These are phyloP conservation scores for Chrysosporium queenslandicum DNA, from an alignment of 2,329 filamentous ascomycete species.

Conservation along the genomic window DNA sequence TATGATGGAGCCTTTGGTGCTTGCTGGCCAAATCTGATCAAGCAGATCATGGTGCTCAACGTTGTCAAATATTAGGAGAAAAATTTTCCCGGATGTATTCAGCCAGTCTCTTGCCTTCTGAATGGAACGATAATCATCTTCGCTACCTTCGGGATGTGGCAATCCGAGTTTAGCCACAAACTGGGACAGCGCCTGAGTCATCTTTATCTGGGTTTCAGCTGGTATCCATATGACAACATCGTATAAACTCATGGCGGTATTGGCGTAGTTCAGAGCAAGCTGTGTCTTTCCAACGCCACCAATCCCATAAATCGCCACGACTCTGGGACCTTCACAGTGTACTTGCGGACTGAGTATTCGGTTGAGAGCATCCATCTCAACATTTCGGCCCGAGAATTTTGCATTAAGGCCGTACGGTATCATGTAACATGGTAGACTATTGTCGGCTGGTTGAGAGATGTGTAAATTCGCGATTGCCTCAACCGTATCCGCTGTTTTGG, in stretches of 20 bases:
- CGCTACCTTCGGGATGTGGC: neutral
- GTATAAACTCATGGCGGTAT: slow-evolving; percentile 10
- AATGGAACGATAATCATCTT: slow-evolving; percentile 4
- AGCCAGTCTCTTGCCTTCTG: slow-evolving; percentile 9
- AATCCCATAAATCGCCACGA: slow-evolving; percentile 15
- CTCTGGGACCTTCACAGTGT: neutral
- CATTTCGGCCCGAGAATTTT: slow-evolving; percentile 5
- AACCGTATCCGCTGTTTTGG: neutral
- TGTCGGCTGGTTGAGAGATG: neutral
- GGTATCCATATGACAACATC: slow-evolving; percentile 12
- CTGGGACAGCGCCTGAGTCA: neutral
- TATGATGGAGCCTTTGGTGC: slow-evolving; percentile 8
- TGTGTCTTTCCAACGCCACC: slow-evolving; percentile 20
- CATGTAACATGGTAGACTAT: slow-evolving; percentile 10
- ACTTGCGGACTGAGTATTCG: neutral
- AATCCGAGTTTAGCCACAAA: slow-evolving; percentile 8
- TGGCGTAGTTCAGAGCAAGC: slow-evolving; percentile 17
- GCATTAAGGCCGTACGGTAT: slow-evolving; percentile 12
- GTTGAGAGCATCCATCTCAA: neutral
- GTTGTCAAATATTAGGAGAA: slow-evolving; percentile 12
- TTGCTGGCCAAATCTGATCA: slow-evolving; percentile 8
- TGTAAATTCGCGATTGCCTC: neutral
- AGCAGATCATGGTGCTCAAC: neutral
- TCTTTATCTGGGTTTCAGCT: slow-evolving; percentile 2
- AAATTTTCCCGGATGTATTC: slow-evolving; percentile 2